Percentiles rank a stretch among this genome's conserved stretches.
phyloP scores from a whole-genome alignment of 768 basidiomycete species.

The Serendipita sp. region DNA sequence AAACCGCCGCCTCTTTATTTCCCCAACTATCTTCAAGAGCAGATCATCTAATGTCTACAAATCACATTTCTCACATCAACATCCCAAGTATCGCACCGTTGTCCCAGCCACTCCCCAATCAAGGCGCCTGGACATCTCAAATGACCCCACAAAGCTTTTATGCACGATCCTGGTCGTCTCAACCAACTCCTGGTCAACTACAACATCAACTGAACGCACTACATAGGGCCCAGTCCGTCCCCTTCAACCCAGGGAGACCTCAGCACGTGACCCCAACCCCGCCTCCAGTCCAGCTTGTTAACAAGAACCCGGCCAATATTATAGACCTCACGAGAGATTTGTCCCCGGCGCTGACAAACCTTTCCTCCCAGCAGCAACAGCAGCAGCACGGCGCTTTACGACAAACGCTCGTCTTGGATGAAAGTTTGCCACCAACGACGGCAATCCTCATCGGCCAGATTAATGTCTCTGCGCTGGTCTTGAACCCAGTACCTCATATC shows the following conservation, averaged over 20 bases:
- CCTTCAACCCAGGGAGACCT: background rate
- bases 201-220: background rate
- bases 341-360: background rate
- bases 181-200: background rate
- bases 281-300: background rate
- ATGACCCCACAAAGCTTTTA: background rate
- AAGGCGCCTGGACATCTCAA: background rate
- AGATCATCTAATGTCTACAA: background rate
- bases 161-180: background rate
- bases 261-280: background rate
- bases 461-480: slow-evolving; percentile 62
- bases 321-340: background rate
- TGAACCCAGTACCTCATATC: slow-evolving; percentile 67
- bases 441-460: slow-evolving; percentile 82
- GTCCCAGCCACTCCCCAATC: background rate
- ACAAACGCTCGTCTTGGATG: background rate
- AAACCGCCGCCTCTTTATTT: background rate
- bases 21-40: background rate
- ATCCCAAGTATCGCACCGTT: background rate
- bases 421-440: slow-evolving; percentile 41
- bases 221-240: background rate
- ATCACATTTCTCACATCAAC: background rate
- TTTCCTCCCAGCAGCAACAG: background rate
- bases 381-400: background rate
- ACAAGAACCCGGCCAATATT: background rate